Base-by-base conservation (phyloP, 2,329 filamentous ascomycete species). In the Ophiostoma ips region DNA sequence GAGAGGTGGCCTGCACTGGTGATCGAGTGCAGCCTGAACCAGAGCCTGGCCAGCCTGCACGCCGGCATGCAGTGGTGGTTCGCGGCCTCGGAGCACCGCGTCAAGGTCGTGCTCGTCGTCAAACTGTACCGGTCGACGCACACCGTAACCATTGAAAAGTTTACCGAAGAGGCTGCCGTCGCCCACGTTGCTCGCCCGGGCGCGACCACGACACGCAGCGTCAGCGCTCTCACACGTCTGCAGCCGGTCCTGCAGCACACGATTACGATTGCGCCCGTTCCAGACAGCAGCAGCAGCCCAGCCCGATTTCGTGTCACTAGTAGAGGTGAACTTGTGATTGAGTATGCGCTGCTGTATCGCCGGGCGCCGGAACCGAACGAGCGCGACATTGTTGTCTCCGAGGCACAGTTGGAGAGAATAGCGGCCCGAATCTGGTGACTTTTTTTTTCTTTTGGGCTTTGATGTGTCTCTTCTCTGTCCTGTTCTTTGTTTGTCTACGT, bases 31-130 rank as follows among this genome's bases (percentile, higher is more conserved):
- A 35, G 46, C 13, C 8, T 16, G n/a, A 38, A 9, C 21, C 34
- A 48, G 35, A 37, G 31, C 34, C 15, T 38, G 35, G 36, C 15
- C 2, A 37, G 36, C 16, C 35, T 48, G 24, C 34, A 31, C 3
- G 19, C n/a, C 4, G 35, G 19, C 4, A 37, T 48, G 46, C 13
- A 15, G 15, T 48, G 46, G 46, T 48, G 46, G 46, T 48, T 48
- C 21, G 40, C 34, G 10, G 46, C 46, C 15, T 48, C 46, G 5
- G 46, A 38, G 6, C 35, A 48, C n/a, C 34, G 24, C 5, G 35
- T 48, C 11, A 48, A 48, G 9, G 31, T 48, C 21, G 34, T 48
- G 18, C 36, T 48, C 15, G 7, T 37, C 7, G 46, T 48, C 12
- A 47, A 47, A 18, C 33, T 47, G 3, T 11, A n/a, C 21, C n/a